phyloP scores from a whole-genome alignment of 2,329 filamentous ascomycete species.

The Fusarium bulbicola region DNA sequence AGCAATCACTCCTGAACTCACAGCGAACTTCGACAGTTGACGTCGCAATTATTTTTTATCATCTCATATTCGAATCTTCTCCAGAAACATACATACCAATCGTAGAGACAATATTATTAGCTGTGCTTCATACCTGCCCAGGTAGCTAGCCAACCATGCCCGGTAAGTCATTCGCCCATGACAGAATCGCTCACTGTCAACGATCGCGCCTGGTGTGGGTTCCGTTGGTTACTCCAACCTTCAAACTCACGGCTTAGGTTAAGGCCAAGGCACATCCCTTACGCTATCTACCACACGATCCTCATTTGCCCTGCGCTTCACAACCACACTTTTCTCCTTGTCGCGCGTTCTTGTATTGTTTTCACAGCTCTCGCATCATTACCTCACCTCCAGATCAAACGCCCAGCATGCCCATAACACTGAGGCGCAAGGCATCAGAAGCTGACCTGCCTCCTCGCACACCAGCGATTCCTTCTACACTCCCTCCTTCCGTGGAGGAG shows the following conservation, averaged over 20 bases:
- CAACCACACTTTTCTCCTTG: slow-evolving; percentile 5
- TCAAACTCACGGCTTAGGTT: slow-evolving; percentile 7
- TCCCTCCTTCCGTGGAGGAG: slow-evolving; percentile 91
- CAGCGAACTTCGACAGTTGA: background rate
- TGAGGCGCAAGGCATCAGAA: slow-evolving; percentile 50
- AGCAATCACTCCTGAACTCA: slow-evolving; percentile 4
- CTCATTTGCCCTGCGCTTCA: background rate
- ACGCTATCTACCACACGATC: slow-evolving; percentile 14
- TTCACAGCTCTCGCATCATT: slow-evolving; percentile 5
- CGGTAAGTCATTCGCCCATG: slow-evolving; percentile 23
- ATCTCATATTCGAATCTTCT: background rate
- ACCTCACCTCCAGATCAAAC: slow-evolving; percentile 8
- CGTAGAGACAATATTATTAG: background rate
- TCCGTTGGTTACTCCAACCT: slow-evolving; percentile 30
- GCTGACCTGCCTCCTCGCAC: slow-evolving; percentile 48
- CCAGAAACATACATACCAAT: background rate
- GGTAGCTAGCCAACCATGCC: slow-evolving; percentile 23
- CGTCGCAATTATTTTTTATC: background rate
- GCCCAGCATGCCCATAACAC: slow-evolving; percentile 44
- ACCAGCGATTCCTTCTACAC: slow-evolving; percentile 63
- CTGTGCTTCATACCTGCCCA: background rate
- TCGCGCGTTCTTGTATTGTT: background rate
- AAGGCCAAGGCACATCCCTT: slow-evolving; percentile 31
- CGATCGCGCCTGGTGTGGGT: slow-evolving; percentile 25
- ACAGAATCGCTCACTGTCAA: background rate